A percentile compares a stretch with the other conserved stretches of the same genome.
Evolutionary conservation across 2,329 filamentous ascomycete genomes (phyloP).

Genomic region (Xylaria multiplex): DNA sequence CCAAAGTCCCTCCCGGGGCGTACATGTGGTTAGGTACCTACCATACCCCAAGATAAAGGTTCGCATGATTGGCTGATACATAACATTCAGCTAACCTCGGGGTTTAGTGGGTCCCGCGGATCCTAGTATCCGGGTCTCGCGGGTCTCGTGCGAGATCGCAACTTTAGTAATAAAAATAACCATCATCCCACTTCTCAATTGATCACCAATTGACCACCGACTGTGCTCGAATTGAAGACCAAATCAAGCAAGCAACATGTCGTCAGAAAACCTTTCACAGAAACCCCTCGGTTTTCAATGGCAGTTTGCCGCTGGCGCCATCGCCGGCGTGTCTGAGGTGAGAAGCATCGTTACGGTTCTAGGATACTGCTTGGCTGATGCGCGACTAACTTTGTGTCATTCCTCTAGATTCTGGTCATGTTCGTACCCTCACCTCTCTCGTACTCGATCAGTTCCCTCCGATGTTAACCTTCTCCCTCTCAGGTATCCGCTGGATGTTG

Average conservation of each 20-base stretch:
- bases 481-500: slow-evolving; percentile 98
- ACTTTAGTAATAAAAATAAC: slow-evolving; percentile 31
- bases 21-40: not conserved
- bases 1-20: too few species aligned
- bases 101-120: slow-evolving; percentile 12
- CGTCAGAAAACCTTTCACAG: slow-evolving; percentile 37
- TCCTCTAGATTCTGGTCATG: slow-evolving; percentile 85
- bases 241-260: slow-evolving; percentile 30
- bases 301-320: slow-evolving; percentile 70
- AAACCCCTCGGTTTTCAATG: slow-evolving; percentile 43
- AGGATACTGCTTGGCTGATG: not conserved
- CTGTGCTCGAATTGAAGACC: slow-evolving; percentile 33
- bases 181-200: slow-evolving; percentile 35
- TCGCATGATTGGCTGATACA: slow-evolving; percentile 14
- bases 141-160: slow-evolving; percentile 33
- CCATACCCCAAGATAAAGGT: not conserved
- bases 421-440: slow-evolving; percentile 55
- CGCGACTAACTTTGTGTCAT: slow-evolving; percentile 35
- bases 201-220: slow-evolving; percentile 24
- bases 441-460: slow-evolving; percentile 29
- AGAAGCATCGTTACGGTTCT: slow-evolving; percentile 57
- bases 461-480: slow-evolving; percentile 38
- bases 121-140: slow-evolving; percentile 5
- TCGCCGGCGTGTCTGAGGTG: slow-evolving; percentile 98
- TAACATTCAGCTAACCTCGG: slow-evolving; percentile 7